Conservation (phyloP, 2,329 filamentous ascomycete genomes). For the Trichoderma pleuroti region DNA sequence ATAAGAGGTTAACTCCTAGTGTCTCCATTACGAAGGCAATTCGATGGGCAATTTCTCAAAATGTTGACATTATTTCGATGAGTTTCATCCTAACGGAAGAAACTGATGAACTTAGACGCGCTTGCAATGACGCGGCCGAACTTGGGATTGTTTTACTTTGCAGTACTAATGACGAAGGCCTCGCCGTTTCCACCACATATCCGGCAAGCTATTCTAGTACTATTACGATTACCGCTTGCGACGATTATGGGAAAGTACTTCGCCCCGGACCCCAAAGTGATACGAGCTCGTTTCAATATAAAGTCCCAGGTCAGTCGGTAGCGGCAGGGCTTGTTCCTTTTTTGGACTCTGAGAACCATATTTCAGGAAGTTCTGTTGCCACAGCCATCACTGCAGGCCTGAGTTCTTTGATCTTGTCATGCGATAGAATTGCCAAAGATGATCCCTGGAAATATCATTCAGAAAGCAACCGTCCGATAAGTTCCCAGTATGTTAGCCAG, state of each 20-base stretch:
- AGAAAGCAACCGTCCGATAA: too few species aligned
- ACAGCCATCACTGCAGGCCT: neutral
- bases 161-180: neutral
- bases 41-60: neutral
- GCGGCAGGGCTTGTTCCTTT: neutral
- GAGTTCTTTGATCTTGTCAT: neutral
- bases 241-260: neutral
- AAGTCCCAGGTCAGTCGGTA: neutral
- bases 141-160: neutral
- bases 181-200: neutral
- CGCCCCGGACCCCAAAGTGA: accelerated
- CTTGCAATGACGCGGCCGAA: neutral
- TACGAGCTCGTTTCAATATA: neutral
- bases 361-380: neutral
- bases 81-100: neutral
- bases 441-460: too few species aligned
- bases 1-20: too few species aligned
- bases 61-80: neutral
- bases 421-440: neutral
- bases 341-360: neutral
- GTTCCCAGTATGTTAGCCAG: too few species aligned
- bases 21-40: neutral
- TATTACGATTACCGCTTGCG: neutral
- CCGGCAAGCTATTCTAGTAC: neutral
- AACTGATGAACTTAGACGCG: neutral